A percentile compares a stretch with the other conserved stretches of the same genome.
phyloP scores from a whole-genome alignment of 345 rosid species.

The Pistacia integerrima region DNA sequence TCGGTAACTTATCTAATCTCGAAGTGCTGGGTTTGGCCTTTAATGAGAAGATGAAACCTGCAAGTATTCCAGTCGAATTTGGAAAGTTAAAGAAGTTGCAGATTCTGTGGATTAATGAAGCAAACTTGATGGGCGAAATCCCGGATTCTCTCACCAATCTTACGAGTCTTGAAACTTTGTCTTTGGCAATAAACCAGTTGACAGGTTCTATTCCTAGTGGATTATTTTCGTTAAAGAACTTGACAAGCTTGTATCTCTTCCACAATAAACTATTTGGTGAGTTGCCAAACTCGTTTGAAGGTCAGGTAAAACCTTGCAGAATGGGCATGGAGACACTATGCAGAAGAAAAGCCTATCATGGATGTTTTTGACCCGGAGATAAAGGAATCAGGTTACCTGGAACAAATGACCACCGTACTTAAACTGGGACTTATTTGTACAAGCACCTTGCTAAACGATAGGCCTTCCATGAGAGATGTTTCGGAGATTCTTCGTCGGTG shows the following conservation, averaged over 20 bases:
- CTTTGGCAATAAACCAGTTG: constrained; percentile 50
- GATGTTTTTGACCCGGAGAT: constrained; percentile 71
- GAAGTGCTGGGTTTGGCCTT: constrained; percentile 44
- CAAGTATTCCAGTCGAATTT: constrained; percentile 62
- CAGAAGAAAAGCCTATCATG: constrained; percentile 41
- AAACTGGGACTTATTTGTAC: constrained; percentile 81
- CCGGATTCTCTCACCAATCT: constrained; percentile 50
- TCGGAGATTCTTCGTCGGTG: constrained; percentile 54
- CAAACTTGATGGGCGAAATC: constrained; percentile 67
- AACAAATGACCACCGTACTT: constrained; percentile 62
- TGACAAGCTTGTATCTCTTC: constrained; percentile 45
- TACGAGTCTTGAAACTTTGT: constrained; percentile 51
- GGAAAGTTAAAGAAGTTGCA: constrained; percentile 55
- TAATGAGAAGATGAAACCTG: constrained; percentile 52
- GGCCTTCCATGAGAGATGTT: constrained; percentile 89
- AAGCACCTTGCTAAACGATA: constrained; percentile 44
- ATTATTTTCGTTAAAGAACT: constrained; percentile 54
- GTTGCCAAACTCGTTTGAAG: constrained; percentile 52
- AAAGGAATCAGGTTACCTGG: constrained; percentile 40
- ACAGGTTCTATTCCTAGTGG: constrained; percentile 53
- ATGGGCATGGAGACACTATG: constrained; percentile 76
- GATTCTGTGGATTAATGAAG: constrained; percentile 40
- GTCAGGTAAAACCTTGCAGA: constrained; percentile 72
- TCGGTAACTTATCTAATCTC: constrained; percentile 66
- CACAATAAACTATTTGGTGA: constrained; percentile 52